A percentile compares a stretch with the other conserved stretches of the same genome.
These are phyloP conservation scores for Moesziomyces parantarcticus DNA, from an alignment of 1,284 basidiomycete genomes.

Conservation along the genomic window DNA sequence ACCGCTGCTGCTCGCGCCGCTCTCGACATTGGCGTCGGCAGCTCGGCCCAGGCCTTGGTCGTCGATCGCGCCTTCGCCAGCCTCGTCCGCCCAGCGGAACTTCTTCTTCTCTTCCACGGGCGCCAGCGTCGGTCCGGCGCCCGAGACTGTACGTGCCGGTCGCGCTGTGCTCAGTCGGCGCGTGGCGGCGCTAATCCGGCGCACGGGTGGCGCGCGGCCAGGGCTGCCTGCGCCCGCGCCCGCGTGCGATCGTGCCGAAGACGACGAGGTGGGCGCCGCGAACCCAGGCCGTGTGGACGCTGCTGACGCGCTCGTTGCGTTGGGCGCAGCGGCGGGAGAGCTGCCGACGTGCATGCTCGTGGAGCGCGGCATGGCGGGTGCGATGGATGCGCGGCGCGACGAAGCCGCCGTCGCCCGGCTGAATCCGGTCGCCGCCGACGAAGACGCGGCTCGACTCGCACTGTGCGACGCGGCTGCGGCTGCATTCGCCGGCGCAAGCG, in stretches of 20 bases:
- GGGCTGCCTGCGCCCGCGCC: constrained; percentile 11
- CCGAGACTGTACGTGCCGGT: background rate
- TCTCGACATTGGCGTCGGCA: background rate
- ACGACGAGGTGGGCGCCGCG: constrained; percentile 40
- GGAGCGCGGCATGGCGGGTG: constrained; percentile 14
- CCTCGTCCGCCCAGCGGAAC: constrained; percentile 89
- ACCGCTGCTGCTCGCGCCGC: constrained; percentile 25
- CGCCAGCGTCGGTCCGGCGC: constrained; percentile 1
- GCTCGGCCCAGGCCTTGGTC: constrained; percentile 72
- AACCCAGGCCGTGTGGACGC: constrained; percentile 22
- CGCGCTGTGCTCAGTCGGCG: constrained; percentile 19
- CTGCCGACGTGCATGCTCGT: constrained; percentile 28
- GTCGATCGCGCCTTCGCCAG: constrained; percentile 82
- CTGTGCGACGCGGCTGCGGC: background rate
- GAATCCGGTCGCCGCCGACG: constrained; percentile 1
- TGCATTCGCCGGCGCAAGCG: constrained; percentile 4
- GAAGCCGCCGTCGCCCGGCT: constrained; percentile 4
- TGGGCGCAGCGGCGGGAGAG: constrained; percentile 8
- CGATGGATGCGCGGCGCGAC: constrained; percentile 6
- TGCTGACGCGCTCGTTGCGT: background rate
- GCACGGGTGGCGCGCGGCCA: constrained; percentile 7
- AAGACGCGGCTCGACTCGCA: constrained; percentile 16
- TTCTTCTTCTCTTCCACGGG: constrained; percentile 73
- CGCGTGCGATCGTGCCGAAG: constrained; percentile 25
- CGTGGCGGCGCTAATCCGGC: constrained; percentile 12